Percentiles rank a stretch among this genome's conserved stretches.
Conservation (phyloP, 306 rosid genomes). For the Prinsepia uniflora region DNA sequence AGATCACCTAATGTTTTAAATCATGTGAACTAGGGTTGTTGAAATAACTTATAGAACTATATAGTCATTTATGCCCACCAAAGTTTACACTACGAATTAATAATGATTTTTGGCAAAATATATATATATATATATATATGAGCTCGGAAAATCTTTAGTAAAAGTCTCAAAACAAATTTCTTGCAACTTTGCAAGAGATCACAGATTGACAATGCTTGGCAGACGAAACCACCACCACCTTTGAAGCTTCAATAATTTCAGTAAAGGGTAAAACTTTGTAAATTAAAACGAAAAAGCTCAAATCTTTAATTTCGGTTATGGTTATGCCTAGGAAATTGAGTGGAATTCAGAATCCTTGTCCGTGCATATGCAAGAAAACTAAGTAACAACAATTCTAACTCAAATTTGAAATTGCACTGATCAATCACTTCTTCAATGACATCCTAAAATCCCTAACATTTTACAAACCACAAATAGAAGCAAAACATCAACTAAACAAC, state of each 20-base stretch:
- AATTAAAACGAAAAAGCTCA: neutral
- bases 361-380: neutral
- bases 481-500: conserved; percentile 3
- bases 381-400: neutral
- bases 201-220: neutral
- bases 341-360: neutral
- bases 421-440: neutral
- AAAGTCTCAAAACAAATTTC: neutral
- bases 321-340: neutral
- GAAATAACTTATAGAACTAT: neutral
- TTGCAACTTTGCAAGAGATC: neutral
- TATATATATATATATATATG: too few species aligned
- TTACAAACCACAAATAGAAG: neutral
- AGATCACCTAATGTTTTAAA: neutral
- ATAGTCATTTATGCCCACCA: neutral
- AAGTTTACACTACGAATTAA: neutral
- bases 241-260: neutral
- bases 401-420: neutral
- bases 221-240: neutral
- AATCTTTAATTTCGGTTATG: neutral
- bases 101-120: too few species aligned
- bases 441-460: neutral
- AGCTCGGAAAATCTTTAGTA: neutral
- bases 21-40: neutral
- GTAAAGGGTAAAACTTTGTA: neutral